A percentile compares a stretch with the other conserved stretches of the same genome.
Conservation (phyloP, 352 stramenopile species). For the Elongisporangium anandrum region DNA sequence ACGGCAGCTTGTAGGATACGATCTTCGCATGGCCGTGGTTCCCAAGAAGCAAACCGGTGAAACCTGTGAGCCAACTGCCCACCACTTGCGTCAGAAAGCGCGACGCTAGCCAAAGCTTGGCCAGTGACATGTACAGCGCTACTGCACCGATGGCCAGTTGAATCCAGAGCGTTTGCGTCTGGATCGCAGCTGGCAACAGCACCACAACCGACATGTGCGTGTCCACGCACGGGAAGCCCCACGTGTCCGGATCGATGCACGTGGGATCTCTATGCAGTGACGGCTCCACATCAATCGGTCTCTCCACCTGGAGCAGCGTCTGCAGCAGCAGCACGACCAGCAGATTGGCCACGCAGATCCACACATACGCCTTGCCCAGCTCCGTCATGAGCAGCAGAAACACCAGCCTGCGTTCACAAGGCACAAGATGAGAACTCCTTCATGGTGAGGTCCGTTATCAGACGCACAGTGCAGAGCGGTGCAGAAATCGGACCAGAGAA, state of each 20-base stretch:
- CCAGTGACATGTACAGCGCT: constrained; percentile 25
- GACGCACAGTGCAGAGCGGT: background rate
- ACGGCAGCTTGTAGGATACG: constrained; percentile 36
- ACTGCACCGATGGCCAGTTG: constrained; percentile 16
- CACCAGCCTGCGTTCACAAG: constrained; percentile 34
- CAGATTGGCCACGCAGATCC: constrained; percentile 58
- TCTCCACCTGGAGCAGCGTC: constrained; percentile 26
- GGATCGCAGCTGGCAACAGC: constrained; percentile 45
- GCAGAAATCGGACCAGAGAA: constrained; percentile 38
- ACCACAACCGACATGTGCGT: constrained; percentile 73
- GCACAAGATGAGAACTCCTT: background rate
- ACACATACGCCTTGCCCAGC: constrained; percentile 64
- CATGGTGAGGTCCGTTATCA: no score
- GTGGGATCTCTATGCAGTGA: constrained; percentile 20
- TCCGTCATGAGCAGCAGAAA: constrained; percentile 53
- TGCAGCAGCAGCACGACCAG: constrained; percentile 45
- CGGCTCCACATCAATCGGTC: constrained; percentile 50
- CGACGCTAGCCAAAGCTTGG: constrained; percentile 34
- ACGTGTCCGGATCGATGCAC: constrained; percentile 40
- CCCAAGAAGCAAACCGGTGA: constrained; percentile 46
- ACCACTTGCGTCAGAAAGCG: constrained; percentile 57
- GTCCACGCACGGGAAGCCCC: constrained; percentile 66
- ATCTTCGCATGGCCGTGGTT: constrained; percentile 55
- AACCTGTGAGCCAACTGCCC: constrained; percentile 55
- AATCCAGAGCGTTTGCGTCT: constrained; percentile 25